Conservation (phyloP, 495 filamentous ascomycete genomes). For the Elasticomyces elasticus region DNA sequence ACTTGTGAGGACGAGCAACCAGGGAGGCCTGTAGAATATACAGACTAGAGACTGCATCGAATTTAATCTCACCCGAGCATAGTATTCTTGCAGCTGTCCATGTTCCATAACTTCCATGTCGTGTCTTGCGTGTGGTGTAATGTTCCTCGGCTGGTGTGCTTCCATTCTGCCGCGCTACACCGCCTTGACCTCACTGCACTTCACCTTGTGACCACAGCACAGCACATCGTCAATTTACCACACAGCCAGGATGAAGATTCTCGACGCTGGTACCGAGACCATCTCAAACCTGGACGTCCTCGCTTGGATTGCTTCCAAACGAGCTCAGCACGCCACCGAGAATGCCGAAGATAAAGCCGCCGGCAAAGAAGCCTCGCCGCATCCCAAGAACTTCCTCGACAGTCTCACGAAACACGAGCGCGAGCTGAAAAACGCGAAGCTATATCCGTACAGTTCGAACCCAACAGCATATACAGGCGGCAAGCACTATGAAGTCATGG, state of each 20-base stretch:
- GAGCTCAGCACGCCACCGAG: slow-evolving; percentile 9
- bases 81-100: too few relatives aligned
- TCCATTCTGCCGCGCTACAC: too few relatives aligned
- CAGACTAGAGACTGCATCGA: too few relatives aligned
- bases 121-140: too few relatives aligned
- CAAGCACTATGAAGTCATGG: background rate
- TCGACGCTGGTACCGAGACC: slow-evolving; percentile 11
- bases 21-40: too few relatives aligned
- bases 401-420: slow-evolving; percentile 15
- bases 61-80: too few relatives aligned
- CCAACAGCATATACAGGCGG: slow-evolving; percentile 7
- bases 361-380: background rate
- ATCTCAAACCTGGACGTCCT: slow-evolving; percentile 18
- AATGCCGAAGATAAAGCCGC: slow-evolving; percentile 6
- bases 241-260: slow-evolving; percentile 9
- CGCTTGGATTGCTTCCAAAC: slow-evolving; percentile 7
- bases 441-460: slow-evolving; percentile 16
- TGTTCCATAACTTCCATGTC: too few relatives aligned
- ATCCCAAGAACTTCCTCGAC: slow-evolving; percentile 11
- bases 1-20: too few relatives aligned
- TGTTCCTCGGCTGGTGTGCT: too few relatives aligned
- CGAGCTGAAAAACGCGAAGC: slow-evolving; percentile 4
- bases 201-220: too few relatives aligned
- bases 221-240: too few relatives aligned
- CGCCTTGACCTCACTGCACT: too few relatives aligned